Evolutionary conservation across 2,329 filamentous ascomycete species (phyloP).

Genomic region (Coleophoma eucalyptorum): DNA sequence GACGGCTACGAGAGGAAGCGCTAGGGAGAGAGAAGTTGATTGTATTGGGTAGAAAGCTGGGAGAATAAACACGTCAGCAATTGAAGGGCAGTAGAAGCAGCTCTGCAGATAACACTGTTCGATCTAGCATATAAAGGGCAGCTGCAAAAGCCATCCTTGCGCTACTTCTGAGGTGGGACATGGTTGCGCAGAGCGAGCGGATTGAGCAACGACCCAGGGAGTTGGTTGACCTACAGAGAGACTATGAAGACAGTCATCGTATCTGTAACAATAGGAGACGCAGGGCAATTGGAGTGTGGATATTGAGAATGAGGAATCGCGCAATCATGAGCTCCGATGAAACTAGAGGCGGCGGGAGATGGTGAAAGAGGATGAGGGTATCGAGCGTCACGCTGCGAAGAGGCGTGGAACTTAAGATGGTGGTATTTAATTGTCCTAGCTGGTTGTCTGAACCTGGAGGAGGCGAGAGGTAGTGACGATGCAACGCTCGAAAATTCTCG

Average conservation of each 20-base stretch:
- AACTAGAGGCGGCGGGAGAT: neutral
- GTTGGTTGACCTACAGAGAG: slow-evolving; percentile 46
- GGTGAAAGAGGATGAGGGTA: slow-evolving; percentile 2
- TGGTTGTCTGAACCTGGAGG: neutral
- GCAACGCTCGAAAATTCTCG: neutral
- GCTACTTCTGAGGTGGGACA: neutral
- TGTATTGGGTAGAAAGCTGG: slow-evolving; percentile 90
- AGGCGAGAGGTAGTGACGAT: neutral
- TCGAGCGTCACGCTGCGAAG: too few species aligned
- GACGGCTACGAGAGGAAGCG: slow-evolving; percentile 27
- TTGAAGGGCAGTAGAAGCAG: too few species aligned
- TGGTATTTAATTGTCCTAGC: too few species aligned
- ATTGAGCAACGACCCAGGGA: neutral
- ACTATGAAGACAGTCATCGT: slow-evolving; percentile 57
- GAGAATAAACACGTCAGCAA: neutral
- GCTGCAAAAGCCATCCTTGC: neutral
- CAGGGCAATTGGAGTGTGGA: neutral
- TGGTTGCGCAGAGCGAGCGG: neutral
- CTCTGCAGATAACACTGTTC: slow-evolving; percentile 7
- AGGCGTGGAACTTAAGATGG: too few species aligned
- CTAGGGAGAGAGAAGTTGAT: slow-evolving; percentile 76
- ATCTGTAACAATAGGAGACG: slow-evolving; percentile 8
- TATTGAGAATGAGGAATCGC: slow-evolving; percentile 11
- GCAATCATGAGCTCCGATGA: slow-evolving; percentile 18
- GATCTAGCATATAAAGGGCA: neutral